Evolutionary conservation across 768 basidiomycete species (phyloP).

Genomic region (Tulasnella sp.): DNA sequence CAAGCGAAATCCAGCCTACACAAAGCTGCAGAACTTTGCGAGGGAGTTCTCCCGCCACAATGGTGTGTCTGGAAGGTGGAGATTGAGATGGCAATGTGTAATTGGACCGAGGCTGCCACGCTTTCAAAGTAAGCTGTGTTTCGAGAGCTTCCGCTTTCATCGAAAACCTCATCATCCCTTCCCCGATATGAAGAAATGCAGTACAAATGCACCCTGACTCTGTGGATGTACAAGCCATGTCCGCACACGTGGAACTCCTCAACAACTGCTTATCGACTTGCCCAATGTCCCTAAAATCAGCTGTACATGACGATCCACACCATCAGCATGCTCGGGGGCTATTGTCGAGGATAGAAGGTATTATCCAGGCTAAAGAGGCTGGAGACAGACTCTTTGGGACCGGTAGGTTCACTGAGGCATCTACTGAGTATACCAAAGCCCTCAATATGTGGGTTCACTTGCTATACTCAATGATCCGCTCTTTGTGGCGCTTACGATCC

Average conservation of each 20-base stretch:
- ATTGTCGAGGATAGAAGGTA: slow-evolving; percentile 68
- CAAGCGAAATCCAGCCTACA: slow-evolving; percentile 69
- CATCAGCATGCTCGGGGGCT: slow-evolving; percentile 58
- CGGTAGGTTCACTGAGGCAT: slow-evolving; percentile 48
- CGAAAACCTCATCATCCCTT: neutral
- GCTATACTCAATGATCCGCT: no score
- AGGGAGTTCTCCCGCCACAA: slow-evolving; percentile 64
- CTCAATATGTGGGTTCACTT: slow-evolving; percentile 27
- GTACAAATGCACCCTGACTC: slow-evolving; percentile 61
- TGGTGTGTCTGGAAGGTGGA: slow-evolving; percentile 78
- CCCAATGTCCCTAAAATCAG: slow-evolving; percentile 55
- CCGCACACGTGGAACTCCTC: slow-evolving; percentile 71
- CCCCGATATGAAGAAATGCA: slow-evolving; percentile 46
- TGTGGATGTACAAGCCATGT: slow-evolving; percentile 65
- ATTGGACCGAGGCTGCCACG: slow-evolving; percentile 55
- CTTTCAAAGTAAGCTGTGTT: neutral
- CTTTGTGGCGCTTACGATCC: no score
- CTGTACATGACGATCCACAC: slow-evolving; percentile 69
- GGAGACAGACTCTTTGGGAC: slow-evolving; percentile 69
- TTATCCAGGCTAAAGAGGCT: slow-evolving; percentile 76
- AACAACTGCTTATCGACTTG: slow-evolving; percentile 46
- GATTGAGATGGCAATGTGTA: slow-evolving; percentile 58
- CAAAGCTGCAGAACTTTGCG: slow-evolving; percentile 47
- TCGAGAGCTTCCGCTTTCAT: neutral
- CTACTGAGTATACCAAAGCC: slow-evolving; percentile 58